Base-by-base conservation (phyloP, 768 basidiomycete species). In the Strobilomyces confusus region DNA sequence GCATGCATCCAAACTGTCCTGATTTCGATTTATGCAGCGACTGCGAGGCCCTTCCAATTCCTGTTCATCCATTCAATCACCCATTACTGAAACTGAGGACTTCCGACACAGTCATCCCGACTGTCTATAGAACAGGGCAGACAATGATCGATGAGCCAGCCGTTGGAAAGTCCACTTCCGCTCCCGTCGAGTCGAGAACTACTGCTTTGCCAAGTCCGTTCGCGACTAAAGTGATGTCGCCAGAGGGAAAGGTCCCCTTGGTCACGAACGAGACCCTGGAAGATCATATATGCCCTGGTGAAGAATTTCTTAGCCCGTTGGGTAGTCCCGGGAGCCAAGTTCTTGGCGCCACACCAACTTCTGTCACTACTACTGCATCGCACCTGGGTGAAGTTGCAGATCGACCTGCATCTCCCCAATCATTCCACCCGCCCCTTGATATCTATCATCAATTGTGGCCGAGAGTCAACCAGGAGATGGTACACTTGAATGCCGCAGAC, bases 41-140 rank as follows among this genome's bases (percentile, higher is more conserved):
- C 48, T 95, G 92, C 69, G 92, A 93, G 70, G 84, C 89, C 6
- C 76, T 82, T 52, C 92, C 92, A 0, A 87, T 92, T 54, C 71
- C 83, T 6, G 74, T 88, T 13, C 92, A 95, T 65, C 88, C 89
- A 0, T 53, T 66, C 13, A 80, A 70, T 30, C 92, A 95, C 63
- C 81, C 85, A 1, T 55, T 95, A 64, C 65, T 92, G 63, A 94
- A 92, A 80, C 74, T 94, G 70, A 84, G 74, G 62, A 74, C 73
- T 0, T 56, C 74, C 1, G 77, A 78, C 17, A 76, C 80, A 4
- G 64, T 76, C 15, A 66, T 84, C 26, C 82, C 82, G 1, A 66
- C 69, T 5, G 73, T 79, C 23, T 68, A 66, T 51, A 64, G 70
- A 30, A 57, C 63, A 23, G 71, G 66, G 9, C 51, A 51, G 46